Evolutionary conservation across 2,329 filamentous ascomycete species (phyloP), one percentile per base, ranked within the genome.

Genomic region (Aaosphaeria pasadenensis): DNA sequence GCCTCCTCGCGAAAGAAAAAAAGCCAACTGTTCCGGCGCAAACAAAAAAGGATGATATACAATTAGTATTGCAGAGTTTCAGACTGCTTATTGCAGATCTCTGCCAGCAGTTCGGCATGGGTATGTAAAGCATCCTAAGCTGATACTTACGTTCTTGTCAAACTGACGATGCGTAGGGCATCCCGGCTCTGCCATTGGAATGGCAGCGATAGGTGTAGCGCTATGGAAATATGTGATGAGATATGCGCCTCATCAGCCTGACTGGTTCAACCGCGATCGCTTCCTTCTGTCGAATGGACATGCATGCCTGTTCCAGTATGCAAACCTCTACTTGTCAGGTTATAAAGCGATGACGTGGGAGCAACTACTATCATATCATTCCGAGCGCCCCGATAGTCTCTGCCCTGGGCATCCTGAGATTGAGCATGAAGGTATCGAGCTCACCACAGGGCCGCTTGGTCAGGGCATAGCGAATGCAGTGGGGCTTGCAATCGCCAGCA

Each of bases 81-180:
- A 74, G 84, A 45, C 72, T 79, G 41, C 69, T 87, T 9, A 84
- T 88, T 50, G 82, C 84, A 35, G 85, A 87, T 60, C 70, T 87
- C 2, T 86, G 83, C 60, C 77, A 87, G 62, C 84, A 87, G 54
- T 87, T 85, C 64, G 79, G 79, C 49, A 83, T 83, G 44, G 84
- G 84, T 1, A 83, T 86, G 39, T 7, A 40, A 13, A 11, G 9
- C 39, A 40, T 2, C 39, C 24, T 11, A 28, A 11, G 9, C 3
- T 40, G n/a, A 36, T 36, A n/a, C 7, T 36, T 36, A 9, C 7
- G 2, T 36, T 6, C 41, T 11, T n/a, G 39, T 7, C 30, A 44
- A 9, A n/a, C 42, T 7, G 42, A 41, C 11, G 39, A 41, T 41
- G 7, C 17, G 39, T 17, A n/a, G 41, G 24, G 6, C 42, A 44